Percentiles rank a stretch among this genome's conserved stretches.
Evolutionary conservation across 768 basidiomycete species (phyloP).

Genomic region (Lactarius vividus): DNA sequence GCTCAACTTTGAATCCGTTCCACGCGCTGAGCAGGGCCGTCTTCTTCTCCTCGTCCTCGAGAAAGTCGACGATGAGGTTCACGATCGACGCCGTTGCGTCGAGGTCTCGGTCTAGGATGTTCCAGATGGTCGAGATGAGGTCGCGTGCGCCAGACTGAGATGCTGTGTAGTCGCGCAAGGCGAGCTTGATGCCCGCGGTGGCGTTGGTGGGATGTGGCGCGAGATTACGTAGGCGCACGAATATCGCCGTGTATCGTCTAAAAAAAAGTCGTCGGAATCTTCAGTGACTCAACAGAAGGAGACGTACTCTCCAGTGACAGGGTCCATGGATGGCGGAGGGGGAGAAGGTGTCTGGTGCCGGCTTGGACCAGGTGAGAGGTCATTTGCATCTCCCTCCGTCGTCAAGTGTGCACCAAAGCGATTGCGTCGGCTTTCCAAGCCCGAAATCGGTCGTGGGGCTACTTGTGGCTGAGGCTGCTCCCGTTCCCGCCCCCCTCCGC

Average conservation of each 20-base stretch:
- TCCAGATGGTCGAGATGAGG: constrained; percentile 87
- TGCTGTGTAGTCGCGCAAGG: constrained; percentile 72
- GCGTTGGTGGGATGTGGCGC: constrained; percentile 58
- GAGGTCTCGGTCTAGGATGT: constrained; percentile 59
- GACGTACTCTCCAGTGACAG: constrained; percentile 53
- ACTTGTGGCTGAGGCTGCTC: constrained; percentile 35
- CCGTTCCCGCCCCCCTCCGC: constrained; percentile 51
- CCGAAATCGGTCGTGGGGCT: constrained; percentile 34
- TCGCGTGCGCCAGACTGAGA: constrained; percentile 81
- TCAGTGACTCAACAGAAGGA: background rate
- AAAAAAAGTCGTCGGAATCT: background rate
- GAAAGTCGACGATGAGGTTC: constrained; percentile 67
- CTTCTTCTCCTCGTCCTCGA: constrained; percentile 86
- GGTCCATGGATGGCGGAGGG: constrained; percentile 47
- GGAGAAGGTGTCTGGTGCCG: constrained; percentile 37
- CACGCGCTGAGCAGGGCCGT: constrained; percentile 69
- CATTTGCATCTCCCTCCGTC: constrained; percentile 31
- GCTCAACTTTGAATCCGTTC: constrained; percentile 85
- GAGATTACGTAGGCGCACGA: constrained; percentile 57
- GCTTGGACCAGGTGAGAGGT: constrained; percentile 26
- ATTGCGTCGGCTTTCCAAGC: constrained; percentile 49
- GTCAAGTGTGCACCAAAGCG: constrained; percentile 64
- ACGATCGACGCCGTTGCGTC: constrained; percentile 76
- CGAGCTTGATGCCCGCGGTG: constrained; percentile 62
- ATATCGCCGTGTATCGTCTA: constrained; percentile 67